Conservation (phyloP, 306 rosid species). For the Sicyos baderoa region DNA sequence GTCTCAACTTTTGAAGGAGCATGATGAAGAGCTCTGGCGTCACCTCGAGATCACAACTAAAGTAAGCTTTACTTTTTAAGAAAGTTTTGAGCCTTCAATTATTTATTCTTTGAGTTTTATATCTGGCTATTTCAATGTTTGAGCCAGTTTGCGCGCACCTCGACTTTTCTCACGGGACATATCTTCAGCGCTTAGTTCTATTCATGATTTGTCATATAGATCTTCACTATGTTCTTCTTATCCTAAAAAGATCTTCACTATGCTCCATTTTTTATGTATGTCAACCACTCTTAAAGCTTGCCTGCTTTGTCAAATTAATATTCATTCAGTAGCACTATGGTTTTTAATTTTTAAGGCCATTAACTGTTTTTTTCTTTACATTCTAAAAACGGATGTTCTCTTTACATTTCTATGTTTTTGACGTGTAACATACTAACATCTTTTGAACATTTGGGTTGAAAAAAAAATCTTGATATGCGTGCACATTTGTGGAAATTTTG, state of each 20-base stretch:
- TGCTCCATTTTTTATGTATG: not conserved
- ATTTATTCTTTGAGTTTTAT: too few species aligned
- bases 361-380: too few species aligned
- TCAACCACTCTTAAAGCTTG: not conserved
- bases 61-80: conserved; percentile 37
- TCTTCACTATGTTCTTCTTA: too few species aligned
- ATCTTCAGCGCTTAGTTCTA: too few species aligned
- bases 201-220: conserved; percentile 1
- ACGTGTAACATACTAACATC: not conserved
- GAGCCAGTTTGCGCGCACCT: too few species aligned
- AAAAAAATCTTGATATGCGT: not conserved
- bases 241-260: too few species aligned
- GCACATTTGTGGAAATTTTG: not conserved
- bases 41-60: conserved; percentile 96
- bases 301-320: not conserved
- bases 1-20: conserved; percentile 87
- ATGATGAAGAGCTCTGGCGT: conserved; percentile 99
- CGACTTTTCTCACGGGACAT: too few species aligned
- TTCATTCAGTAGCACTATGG: not conserved
- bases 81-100: too few species aligned
- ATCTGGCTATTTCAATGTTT: not conserved
- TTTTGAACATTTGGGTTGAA: not conserved
- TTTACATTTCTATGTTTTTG: not conserved
- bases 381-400: too few species aligned
- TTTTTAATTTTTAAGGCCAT: too few species aligned